phyloP scores from a whole-genome alignment of 2,329 filamentous ascomycete genomes.

The Nemania diffusa region DNA sequence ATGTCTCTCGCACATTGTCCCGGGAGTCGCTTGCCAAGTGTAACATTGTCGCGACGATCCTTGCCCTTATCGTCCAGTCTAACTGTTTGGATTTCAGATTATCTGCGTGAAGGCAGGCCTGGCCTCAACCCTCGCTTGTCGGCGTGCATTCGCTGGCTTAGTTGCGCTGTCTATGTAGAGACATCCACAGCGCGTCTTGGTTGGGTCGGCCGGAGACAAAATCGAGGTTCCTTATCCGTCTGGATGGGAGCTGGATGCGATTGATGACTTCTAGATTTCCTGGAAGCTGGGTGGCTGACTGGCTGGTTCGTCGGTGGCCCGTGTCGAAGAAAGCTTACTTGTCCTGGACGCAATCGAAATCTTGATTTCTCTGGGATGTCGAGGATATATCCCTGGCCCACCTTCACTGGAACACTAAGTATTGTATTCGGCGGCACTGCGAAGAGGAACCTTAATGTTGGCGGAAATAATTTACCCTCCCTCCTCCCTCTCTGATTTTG shows the following conservation, averaged over 20 bases:
- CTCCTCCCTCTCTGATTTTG: conserved; percentile 9
- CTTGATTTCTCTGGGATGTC: conserved; percentile 21
- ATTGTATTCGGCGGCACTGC: conserved; percentile 12
- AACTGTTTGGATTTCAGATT: conserved; percentile 3
- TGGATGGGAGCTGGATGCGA: no score
- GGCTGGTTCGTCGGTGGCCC: conserved; percentile 1
- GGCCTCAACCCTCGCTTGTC: background rate
- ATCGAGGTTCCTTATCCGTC: background rate
- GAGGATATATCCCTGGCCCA: conserved; percentile 15
- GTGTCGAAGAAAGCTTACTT: conserved; percentile 15
- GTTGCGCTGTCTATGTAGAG: background rate
- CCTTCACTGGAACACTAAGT: conserved; percentile 22
- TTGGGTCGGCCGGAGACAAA: background rate
- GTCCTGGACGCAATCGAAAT: conserved; percentile 5
- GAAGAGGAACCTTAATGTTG: conserved; percentile 8
- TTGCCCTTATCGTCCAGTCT: background rate
- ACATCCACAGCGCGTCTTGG: no score
- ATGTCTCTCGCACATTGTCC: conserved; percentile 3
- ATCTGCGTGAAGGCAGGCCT: background rate
- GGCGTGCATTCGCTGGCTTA: background rate
- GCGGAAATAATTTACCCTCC: conserved; percentile 23
- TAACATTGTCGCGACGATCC: conserved; percentile 16
- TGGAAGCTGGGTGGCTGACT: conserved; percentile 8
- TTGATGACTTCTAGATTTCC: background rate
- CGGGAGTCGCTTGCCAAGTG: conserved; percentile 16